These are phyloP conservation scores for Tolypocladium tropicale DNA, from an alignment of 2,329 filamentous ascomycete species.

Conservation along the genomic window DNA sequence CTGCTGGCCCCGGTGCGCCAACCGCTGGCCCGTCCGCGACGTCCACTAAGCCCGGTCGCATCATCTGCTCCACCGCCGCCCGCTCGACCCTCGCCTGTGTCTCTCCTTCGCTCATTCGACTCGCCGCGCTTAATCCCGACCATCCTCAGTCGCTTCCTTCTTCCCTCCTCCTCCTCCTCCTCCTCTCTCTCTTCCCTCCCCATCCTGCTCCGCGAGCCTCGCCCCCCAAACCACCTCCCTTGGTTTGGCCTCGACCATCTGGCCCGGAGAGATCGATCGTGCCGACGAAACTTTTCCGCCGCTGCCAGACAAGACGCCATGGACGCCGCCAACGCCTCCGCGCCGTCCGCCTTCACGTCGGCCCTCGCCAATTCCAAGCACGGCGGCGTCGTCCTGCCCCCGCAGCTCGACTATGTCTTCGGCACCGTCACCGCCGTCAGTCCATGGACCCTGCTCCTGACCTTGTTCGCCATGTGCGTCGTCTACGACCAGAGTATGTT, in stretches of 20 bases:
- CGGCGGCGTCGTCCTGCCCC: constrained; percentile 37
- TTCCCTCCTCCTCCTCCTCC: background rate
- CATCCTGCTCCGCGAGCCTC: background rate
- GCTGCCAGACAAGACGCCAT: constrained; percentile 21
- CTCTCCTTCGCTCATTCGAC: background rate
- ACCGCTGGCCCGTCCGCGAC: background rate
- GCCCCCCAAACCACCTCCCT: background rate
- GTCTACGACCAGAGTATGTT: constrained; percentile 83
- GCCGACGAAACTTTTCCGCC: background rate
- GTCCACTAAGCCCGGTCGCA: background rate
- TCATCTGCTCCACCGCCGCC: background rate
- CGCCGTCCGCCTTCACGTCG: constrained; percentile 61
- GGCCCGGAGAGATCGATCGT: background rate
- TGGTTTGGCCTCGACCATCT: constrained; percentile 1
- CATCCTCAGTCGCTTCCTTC: background rate
- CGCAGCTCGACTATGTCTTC: constrained; percentile 45
- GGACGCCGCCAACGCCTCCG: constrained; percentile 50
- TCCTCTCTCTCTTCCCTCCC: background rate
- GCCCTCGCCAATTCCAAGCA: constrained; percentile 53
- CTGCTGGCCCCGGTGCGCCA: background rate
- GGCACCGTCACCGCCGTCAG: constrained; percentile 47
- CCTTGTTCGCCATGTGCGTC: constrained; percentile 59
- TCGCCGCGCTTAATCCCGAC: background rate
- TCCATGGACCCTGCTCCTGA: constrained; percentile 53
- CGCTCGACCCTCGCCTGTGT: background rate